phyloP scores from a whole-genome alignment of 805 yeast genomes.

The Teunomyces panamensis region DNA sequence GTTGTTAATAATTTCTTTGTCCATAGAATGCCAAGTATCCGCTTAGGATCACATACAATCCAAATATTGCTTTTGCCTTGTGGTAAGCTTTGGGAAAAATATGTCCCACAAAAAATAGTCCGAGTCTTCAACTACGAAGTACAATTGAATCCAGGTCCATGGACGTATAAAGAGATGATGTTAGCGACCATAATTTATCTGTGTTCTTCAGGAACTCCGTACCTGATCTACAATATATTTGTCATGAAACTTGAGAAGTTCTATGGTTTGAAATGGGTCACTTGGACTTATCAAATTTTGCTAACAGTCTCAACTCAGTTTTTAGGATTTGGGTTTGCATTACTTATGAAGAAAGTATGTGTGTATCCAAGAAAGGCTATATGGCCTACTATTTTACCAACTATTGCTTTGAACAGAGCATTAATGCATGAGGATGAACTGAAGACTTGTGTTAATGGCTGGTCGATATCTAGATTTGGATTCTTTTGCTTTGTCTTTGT shows the following conservation, averaged over 20 bases:
- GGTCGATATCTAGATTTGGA: constrained; percentile 41
- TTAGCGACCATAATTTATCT: constrained; percentile 41
- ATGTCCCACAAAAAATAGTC: constrained; percentile 22
- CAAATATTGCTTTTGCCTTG: constrained; percentile 39
- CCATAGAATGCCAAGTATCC: constrained; percentile 49
- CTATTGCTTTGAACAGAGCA: constrained; percentile 41
- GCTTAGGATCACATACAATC: constrained; percentile 35
- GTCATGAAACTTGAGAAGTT: constrained; percentile 43
- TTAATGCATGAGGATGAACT: constrained; percentile 31
- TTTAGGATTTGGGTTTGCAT: constrained; percentile 67
- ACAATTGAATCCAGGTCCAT: constrained; percentile 40
- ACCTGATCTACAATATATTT: constrained; percentile 39
- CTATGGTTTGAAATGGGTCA: constrained; percentile 43
- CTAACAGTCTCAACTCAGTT: constrained; percentile 56
- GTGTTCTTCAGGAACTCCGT: constrained; percentile 38
- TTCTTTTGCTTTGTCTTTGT: constrained; percentile 34
- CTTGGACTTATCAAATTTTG: constrained; percentile 52
- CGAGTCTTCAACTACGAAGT: constrained; percentile 19
- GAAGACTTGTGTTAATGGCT: constrained; percentile 27
- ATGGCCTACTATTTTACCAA: constrained; percentile 46
- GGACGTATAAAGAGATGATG: constrained; percentile 47
- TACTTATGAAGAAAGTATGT: constrained; percentile 56
- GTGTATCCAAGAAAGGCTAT: constrained; percentile 41
- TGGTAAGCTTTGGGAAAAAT: constrained; percentile 39
- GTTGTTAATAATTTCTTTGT: constrained; percentile 56